Base-by-base conservation (phyloP, 352 stramenopile genomes). In the Thalassiosira sp. region DNA sequence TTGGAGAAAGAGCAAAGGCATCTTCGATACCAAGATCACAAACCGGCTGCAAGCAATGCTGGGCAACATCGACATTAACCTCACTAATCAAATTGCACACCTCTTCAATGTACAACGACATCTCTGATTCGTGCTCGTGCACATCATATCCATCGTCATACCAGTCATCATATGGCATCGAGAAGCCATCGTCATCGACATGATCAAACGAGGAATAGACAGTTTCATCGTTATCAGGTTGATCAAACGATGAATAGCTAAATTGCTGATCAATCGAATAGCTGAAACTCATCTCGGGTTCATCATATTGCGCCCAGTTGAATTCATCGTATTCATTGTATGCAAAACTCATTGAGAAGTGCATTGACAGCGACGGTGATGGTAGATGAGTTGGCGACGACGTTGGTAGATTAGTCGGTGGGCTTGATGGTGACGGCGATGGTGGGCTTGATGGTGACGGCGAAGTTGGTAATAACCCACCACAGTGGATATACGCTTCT, bases 11-110 rank as follows among this genome's bases (percentile, higher is more conserved):
- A n/a, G n/a, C n/a, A n/a, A 81, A 61, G 13, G 46, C 46, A 35
- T 66, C 65, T 18, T 76, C 58, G 53, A 81, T 66, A 18, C 48
- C 49, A 31, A 68, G 28, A 20, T 81, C 40, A 52, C 72, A 81
- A n/a, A 81, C 31, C 24, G 72, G 64, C 37, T 57, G 15, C 10
- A 76, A 27, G 51, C 72, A 81, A 16, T 40, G 37, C 11, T 33
- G 27, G 16, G 24, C 33, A 35, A 43, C 18, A 35, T 70, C 37
- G 25, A 13, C 43, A 31, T 71, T 53, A 13, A 81, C 33, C n/a
- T 43, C 46, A 15, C 45, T 25, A 45, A 81, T 52, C 57, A 75
- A 53, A 54, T 40, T 48, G 22, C 72, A 81, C 5, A 75, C 63
- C 35, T 75, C 72, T 15, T 31, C 28, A 31, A 81, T 48, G 24